These are phyloP conservation scores for Diaporthe australafricana DNA, from an alignment of 2,329 filamentous ascomycete genomes.

Conservation along the genomic window DNA sequence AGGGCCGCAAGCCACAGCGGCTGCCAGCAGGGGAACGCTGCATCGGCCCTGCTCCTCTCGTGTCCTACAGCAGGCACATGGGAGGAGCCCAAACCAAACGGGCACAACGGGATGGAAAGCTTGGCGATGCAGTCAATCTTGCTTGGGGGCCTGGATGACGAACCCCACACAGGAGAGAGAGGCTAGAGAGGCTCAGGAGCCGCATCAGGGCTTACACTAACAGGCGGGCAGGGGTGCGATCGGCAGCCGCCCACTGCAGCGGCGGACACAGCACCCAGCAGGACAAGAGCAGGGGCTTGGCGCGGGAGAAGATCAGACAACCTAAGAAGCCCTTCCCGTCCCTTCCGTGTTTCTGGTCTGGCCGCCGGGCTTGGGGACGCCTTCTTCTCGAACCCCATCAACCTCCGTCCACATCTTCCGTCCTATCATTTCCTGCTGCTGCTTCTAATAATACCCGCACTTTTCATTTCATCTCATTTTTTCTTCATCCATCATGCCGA, in stretches of 20 bases:
- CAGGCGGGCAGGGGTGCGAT: neutral
- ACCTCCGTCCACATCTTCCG: neutral
- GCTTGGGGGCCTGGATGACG: neutral
- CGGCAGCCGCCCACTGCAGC: neutral
- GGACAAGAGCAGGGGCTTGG: conserved; percentile 11
- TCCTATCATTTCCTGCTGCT: neutral
- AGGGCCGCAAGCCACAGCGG: conserved; percentile 18
- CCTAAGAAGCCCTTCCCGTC: conserved; percentile 24
- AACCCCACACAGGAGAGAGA: neutral
- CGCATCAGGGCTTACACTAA: conserved; percentile 3
- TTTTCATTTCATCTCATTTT: no score
- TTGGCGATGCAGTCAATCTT: conserved; percentile 30
- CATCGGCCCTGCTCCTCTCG: neutral
- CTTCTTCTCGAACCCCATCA: neutral
- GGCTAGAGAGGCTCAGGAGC: conserved; percentile 4
- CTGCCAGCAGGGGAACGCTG: neutral
- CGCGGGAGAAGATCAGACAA: conserved; percentile 31
- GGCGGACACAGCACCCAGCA: neutral
- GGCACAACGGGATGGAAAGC: conserved; percentile 7
- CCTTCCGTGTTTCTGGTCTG: conserved; percentile 35
- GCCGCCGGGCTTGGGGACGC: conserved; percentile 10
- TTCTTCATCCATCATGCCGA: neutral
- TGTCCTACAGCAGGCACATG: no score
- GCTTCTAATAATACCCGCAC: neutral
- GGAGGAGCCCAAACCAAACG: neutral